Percentiles rank a stretch among this genome's conserved stretches.
These are phyloP conservation scores for Knoxdaviesia proteae DNA, from an alignment of 2,329 filamentous ascomycete species.

Conservation along the genomic window DNA sequence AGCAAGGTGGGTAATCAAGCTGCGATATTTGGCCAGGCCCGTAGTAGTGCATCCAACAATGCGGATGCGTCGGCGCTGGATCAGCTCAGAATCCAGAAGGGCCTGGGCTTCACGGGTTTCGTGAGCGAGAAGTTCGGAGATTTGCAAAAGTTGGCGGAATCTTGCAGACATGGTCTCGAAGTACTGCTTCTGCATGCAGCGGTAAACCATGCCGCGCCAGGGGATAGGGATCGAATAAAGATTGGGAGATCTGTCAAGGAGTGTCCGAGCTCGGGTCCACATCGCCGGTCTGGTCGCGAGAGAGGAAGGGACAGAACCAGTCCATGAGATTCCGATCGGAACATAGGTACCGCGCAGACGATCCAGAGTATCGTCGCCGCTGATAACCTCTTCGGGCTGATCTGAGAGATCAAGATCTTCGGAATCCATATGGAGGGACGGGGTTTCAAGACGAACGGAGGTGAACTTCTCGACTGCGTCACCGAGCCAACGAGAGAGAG, in stretches of 20 bases:
- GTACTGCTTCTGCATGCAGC: slow-evolving; percentile 33
- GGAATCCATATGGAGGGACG: neutral
- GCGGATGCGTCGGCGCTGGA: neutral
- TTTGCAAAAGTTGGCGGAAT: slow-evolving; percentile 27
- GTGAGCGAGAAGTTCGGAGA: slow-evolving; percentile 19
- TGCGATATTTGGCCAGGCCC: slow-evolving; percentile 60
- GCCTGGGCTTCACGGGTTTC: too few species aligned
- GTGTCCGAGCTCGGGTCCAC: slow-evolving; percentile 3
- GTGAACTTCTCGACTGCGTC: neutral
- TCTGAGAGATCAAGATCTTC: slow-evolving; percentile 2
- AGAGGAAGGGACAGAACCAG: neutral
- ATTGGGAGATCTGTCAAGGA: slow-evolving; percentile 17
- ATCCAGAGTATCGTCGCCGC: slow-evolving; percentile 11
- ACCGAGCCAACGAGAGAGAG: neutral
- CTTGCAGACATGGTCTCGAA: slow-evolving; percentile 25
- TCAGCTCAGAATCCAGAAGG: too few species aligned
- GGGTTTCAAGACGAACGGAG: too few species aligned
- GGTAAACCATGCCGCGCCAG: slow-evolving; percentile 44
- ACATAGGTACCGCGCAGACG: slow-evolving; percentile 35
- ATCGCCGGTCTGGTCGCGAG: neutral
- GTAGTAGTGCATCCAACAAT: slow-evolving; percentile 56
- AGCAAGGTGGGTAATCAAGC: slow-evolving; percentile 41
- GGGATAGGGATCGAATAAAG: slow-evolving; percentile 36
- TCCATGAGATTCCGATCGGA: slow-evolving; percentile 2
- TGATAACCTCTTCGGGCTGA: neutral